phyloP scores from a whole-genome alignment of 2,329 filamentous ascomycete species.

The Geosmithia flava region DNA sequence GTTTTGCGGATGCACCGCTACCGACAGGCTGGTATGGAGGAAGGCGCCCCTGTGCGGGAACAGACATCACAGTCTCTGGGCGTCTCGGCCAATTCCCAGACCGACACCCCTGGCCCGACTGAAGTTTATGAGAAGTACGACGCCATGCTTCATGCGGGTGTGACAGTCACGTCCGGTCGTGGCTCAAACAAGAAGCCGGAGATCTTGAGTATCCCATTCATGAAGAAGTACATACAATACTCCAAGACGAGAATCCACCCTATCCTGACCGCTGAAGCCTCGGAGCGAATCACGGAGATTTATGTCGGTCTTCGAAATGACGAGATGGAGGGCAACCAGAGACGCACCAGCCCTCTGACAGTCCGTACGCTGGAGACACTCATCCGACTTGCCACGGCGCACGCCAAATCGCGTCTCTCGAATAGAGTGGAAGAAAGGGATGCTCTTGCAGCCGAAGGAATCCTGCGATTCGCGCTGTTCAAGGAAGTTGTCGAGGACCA shows the following conservation, averaged over 20 bases:
- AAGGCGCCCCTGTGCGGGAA: constrained; percentile 88
- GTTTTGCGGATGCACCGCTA: constrained; percentile 96
- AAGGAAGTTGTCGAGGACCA: constrained; percentile 80
- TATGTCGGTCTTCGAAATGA: constrained; percentile 93
- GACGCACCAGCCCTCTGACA: constrained; percentile 88
- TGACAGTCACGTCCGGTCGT: constrained; percentile 62
- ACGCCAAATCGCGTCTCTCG: constrained; percentile 84
- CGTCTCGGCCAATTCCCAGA: constrained; percentile 71
- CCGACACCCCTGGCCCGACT: constrained; percentile 60
- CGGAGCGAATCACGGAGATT: constrained; percentile 79
- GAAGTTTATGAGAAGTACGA: constrained; percentile 96
- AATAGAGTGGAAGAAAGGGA: constrained; percentile 83
- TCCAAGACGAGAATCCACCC: constrained; percentile 88
- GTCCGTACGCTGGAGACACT: constrained; percentile 94
- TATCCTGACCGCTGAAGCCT: constrained; percentile 77
- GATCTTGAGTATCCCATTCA: constrained; percentile 90
- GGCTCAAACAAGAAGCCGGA: constrained; percentile 68
- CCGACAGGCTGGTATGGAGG: constrained; percentile 81
- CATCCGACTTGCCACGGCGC: constrained; percentile 93
- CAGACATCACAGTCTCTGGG: constrained; percentile 73
- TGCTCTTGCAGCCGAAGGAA: constrained; percentile 74
- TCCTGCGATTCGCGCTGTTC: constrained; percentile 90
- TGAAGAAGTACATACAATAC: constrained; percentile 99
- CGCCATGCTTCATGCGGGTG: constrained; percentile 86
- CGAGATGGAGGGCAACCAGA: constrained; percentile 86